Evolutionary conservation across 257 asterid species (phyloP), one percentile per base, ranked within the genome.

Genomic region (Parsonsia alboflavescens): DNA sequence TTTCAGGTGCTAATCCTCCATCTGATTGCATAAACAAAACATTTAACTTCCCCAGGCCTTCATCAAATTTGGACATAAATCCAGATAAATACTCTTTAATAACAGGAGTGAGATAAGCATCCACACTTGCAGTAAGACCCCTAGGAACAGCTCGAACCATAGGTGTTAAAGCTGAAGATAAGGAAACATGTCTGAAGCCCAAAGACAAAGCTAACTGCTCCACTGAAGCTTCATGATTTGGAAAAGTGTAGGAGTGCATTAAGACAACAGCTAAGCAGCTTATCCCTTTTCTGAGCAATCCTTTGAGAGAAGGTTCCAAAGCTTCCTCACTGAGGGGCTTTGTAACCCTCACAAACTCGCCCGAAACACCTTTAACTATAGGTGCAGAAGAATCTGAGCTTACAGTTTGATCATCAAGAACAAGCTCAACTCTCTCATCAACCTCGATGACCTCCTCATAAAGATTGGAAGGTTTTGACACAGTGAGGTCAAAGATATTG

Each of bases 81-180:
- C 97, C 99, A 13, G 87, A 86, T 75, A 94, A 76, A 76, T 94
- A 94, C 68, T 92, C 92, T 76, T 90, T 94, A 53, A 92, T 94
- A 64, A 94, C 98, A 3, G 99, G 99, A 56, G 98, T 94, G 76
- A 94, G 85, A 82, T 94, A 94, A 2, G 99, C 98, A 75, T 94
- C 99, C 62, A 92, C 99, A 50, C 97, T 90, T 1, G 99, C 98
- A 17, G 99, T 94, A 78, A 90, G 88, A 72, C 98, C 99, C 66
- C 99, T 96, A 74, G 99, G 98, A 59, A 94, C 97, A 56, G 95
- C 99, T 73, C 99, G 95, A 78, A 92, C 93, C 99, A 94, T 94
- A 61, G 99, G 98, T 73, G 96, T 92, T 85, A 94, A 80, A 78
- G 97, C 92, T 39, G 97, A 92, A 57, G 99, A 94, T 76, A 94